These are phyloP conservation scores for Cenchrus americanus DNA, from an alignment of 176 grass and related monocot genomes.

Conservation along the genomic window DNA sequence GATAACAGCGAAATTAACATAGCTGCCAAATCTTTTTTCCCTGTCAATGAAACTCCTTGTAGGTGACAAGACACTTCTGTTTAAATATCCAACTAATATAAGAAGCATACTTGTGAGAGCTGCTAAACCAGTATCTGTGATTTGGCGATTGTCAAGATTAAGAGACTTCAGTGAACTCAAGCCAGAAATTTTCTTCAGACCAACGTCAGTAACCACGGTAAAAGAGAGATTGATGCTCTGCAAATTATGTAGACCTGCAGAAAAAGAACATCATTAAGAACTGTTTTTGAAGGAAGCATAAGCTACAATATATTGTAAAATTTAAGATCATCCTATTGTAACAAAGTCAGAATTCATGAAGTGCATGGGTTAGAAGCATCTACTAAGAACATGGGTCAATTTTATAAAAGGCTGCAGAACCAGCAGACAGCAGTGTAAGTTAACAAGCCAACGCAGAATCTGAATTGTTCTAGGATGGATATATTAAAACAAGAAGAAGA, in stretches of 20 bases:
- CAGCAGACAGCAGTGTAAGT: not conserved
- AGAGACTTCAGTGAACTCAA: conserved; percentile 73
- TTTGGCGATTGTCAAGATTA: conserved; percentile 88
- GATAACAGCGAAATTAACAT: not conserved
- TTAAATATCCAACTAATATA: not conserved
- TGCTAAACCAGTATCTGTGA: conserved; percentile 84
- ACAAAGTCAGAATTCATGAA: not conserved
- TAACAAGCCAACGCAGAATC: not conserved
- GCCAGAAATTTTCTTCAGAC: conserved; percentile 82
- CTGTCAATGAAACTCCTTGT: not conserved
- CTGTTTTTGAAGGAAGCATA: not conserved
- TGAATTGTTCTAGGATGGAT: not conserved
- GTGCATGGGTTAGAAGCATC: not conserved
- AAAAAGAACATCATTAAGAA: conserved; percentile 7
- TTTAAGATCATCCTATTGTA: conserved; percentile 4
- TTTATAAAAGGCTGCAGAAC: conserved; percentile 8
- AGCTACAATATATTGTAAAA: conserved; percentile 11
- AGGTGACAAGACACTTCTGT: not conserved
- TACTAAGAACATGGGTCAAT: conserved; percentile 6
- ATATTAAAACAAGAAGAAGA: not conserved
- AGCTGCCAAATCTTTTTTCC: not conserved
- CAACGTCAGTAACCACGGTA: conserved; percentile 71
- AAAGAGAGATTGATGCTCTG: conserved; percentile 88
- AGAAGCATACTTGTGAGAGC: conserved; percentile 52
- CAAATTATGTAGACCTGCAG: conserved; percentile 74